Conservation (phyloP, 148 eudicot genomes). For the Tetragonia tetragonoides region DNA sequence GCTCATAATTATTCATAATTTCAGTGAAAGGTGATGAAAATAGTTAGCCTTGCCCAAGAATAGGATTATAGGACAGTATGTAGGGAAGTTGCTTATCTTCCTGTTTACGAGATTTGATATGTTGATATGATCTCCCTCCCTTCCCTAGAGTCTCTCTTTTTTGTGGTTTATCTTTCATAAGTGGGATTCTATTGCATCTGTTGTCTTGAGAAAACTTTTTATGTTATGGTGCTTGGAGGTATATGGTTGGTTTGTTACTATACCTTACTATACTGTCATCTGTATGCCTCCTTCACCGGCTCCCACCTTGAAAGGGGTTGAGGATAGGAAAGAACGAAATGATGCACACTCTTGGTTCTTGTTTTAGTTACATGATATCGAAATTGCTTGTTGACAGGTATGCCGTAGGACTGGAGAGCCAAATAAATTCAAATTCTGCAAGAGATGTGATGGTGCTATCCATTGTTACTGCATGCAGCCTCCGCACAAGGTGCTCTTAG, state of each 20-base stretch:
- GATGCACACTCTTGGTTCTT: background rate
- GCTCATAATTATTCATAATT: too few species aligned
- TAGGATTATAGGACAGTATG: background rate
- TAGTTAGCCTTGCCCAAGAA: background rate
- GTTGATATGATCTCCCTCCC: background rate
- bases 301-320: background rate
- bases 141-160: too few species aligned
- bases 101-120: background rate
- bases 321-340: background rate
- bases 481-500: slow-evolving; percentile 79
- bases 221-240: background rate
- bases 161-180: too few species aligned
- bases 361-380: slow-evolving; percentile 9
- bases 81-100: background rate
- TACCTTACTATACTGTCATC: background rate
- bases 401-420: slow-evolving; percentile 92
- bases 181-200: too few species aligned
- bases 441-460: slow-evolving; percentile 92
- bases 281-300: background rate
- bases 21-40: background rate
- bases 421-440: slow-evolving; percentile 85
- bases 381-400: slow-evolving; percentile 38
- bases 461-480: slow-evolving; percentile 99
- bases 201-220: too few species aligned
- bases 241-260: background rate